These are phyloP conservation scores for Sungouiella thailandica DNA, from an alignment of 805 yeast species.

Conservation along the genomic window DNA sequence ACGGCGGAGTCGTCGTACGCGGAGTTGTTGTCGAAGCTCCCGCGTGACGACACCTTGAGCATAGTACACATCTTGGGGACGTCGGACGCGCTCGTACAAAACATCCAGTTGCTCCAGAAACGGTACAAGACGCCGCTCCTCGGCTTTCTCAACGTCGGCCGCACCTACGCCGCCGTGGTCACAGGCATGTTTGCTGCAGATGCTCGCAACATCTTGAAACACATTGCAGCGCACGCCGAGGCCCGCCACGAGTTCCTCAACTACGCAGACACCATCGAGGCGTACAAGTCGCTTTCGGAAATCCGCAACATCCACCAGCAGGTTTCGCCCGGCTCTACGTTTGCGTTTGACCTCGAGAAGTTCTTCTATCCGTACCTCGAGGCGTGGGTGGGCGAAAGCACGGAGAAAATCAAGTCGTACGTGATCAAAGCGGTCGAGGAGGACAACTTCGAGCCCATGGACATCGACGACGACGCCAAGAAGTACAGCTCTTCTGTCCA, in stretches of 20 bases:
- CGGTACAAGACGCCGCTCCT: slow-evolving; percentile 58
- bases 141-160: slow-evolving; percentile 50
- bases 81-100: slow-evolving; percentile 47
- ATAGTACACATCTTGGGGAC: slow-evolving; percentile 53
- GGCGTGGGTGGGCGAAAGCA: slow-evolving; percentile 41
- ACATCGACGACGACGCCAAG: slow-evolving; percentile 34
- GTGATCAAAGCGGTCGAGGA: slow-evolving; percentile 51
- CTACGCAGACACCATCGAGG: slow-evolving; percentile 53
- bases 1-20: slow-evolving; percentile 37
- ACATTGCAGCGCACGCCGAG: slow-evolving; percentile 40
- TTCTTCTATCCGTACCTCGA: slow-evolving; percentile 42
- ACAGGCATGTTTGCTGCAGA: slow-evolving; percentile 52
- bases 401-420: slow-evolving; percentile 41
- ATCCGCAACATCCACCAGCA: slow-evolving; percentile 49
- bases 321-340: slow-evolving; percentile 35
- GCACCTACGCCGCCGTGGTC: slow-evolving; percentile 44
- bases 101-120: slow-evolving; percentile 50
- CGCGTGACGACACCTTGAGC: slow-evolving; percentile 50
- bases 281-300: slow-evolving; percentile 50
- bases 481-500: slow-evolving; percentile 57
- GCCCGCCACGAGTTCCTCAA: slow-evolving; percentile 32
- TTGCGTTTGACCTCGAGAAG: slow-evolving; percentile 52
- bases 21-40: slow-evolving; percentile 42
- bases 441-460: slow-evolving; percentile 55
- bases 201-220: slow-evolving; percentile 44